These are phyloP conservation scores for Serendipita indica DNA, from an alignment of 768 basidiomycete genomes.

Conservation along the genomic window DNA sequence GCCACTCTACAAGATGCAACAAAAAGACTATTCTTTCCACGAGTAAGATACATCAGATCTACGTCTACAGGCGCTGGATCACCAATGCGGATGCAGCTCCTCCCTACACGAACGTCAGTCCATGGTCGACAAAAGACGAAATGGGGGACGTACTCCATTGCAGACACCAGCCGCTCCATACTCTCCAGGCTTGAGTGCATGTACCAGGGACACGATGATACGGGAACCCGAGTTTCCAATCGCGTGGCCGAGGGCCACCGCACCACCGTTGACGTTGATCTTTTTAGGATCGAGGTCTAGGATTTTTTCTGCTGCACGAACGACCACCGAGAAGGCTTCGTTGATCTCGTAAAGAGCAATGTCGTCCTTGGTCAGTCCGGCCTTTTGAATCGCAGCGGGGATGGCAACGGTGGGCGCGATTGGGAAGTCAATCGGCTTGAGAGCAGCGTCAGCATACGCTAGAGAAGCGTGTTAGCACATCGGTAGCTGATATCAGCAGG, in stretches of 20 bases:
- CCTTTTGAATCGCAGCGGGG: constrained; percentile 74
- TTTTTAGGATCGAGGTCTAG: constrained; percentile 72
- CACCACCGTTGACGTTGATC: constrained; percentile 86
- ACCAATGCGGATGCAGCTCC: constrained; percentile 86
- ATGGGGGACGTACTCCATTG: constrained; percentile 62
- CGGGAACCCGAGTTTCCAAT: constrained; percentile 93
- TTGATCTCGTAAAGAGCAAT: constrained; percentile 92
- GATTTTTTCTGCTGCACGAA: constrained; percentile 78
- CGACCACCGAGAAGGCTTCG: constrained; percentile 94
- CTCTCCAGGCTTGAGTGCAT: constrained; percentile 81
- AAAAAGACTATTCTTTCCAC: background rate
- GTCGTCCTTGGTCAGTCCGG: constrained; percentile 67
- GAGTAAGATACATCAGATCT: background rate
- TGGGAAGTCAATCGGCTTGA: constrained; percentile 95
- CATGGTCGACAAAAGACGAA: background rate
- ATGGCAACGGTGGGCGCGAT: constrained; percentile 84
- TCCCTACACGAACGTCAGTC: constrained; percentile 36
- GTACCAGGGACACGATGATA: constrained; percentile 84
- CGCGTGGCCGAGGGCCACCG: constrained; percentile 89
- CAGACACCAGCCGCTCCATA: constrained; percentile 95
- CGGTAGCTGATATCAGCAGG: background rate
- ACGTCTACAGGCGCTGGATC: constrained; percentile 59
- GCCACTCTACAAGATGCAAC: background rate
- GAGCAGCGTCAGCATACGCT: constrained; percentile 96
- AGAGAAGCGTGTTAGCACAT: constrained; percentile 13